Evolutionary conservation across 169 alveolate genomes (phyloP).

Genomic region (Eimeria acervulina): DNA sequence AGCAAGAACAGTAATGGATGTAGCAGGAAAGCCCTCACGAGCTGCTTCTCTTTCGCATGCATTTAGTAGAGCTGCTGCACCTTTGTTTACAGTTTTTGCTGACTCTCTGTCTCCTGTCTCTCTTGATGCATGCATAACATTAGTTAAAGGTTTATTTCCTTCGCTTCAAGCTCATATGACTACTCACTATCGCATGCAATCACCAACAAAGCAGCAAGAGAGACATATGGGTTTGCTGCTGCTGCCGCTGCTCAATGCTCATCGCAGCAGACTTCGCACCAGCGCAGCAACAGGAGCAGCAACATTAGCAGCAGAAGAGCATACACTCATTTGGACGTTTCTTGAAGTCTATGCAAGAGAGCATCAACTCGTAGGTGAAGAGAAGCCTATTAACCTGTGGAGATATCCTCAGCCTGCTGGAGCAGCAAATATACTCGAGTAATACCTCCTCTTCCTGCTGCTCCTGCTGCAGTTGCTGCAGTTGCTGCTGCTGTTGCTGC

Average conservation of each 20-base stretch:
- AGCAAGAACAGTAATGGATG: not conserved
- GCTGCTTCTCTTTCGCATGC: not conserved
- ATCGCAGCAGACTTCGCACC: not conserved
- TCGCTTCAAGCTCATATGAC: slow-evolving; percentile 32
- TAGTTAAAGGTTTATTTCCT: not conserved
- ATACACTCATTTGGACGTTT: not conserved
- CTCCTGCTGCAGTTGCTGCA: too few species aligned
- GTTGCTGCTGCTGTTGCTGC: too few species aligned
- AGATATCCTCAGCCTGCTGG: slow-evolving; percentile 26
- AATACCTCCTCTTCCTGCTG: too few species aligned
- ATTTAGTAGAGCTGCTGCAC: not conserved
- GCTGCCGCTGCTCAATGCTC: slow-evolving; percentile 2
- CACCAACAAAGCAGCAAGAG: not conserved
- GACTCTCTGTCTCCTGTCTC: not conserved
- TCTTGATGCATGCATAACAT: not conserved
- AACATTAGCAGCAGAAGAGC: not conserved
- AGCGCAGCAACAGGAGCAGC: not conserved
- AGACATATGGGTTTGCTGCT: not conserved
- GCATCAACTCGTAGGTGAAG: not conserved
- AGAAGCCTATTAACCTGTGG: not conserved
- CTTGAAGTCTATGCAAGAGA: not conserved
- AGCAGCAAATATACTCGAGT: not conserved
- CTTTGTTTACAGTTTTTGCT: not conserved
- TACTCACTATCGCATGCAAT: not conserved
- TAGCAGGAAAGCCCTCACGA: not conserved